These are phyloP conservation scores for Hypomyces rosellus DNA, from an alignment of 2,329 filamentous ascomycete species.

Conservation along the genomic window DNA sequence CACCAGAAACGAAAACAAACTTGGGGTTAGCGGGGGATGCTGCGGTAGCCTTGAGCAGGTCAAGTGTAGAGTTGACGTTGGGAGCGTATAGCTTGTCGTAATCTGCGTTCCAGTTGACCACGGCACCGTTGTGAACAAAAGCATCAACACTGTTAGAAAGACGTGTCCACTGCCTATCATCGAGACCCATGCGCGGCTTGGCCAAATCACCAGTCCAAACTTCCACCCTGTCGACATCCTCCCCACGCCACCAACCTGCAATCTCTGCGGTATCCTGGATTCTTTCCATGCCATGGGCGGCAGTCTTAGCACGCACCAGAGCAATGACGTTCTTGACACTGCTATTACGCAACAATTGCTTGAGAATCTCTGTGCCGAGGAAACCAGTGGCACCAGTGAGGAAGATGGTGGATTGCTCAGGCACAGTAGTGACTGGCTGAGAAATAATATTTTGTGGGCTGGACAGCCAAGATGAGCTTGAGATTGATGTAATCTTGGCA, in stretches of 20 bases:
- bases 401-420: constrained; percentile 6
- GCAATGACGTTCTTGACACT: not conserved
- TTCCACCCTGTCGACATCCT: constrained; percentile 1
- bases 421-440: not conserved
- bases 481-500: constrained; percentile 3
- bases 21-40: constrained; percentile 13
- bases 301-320: constrained; percentile 6
- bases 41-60: constrained; percentile 14
- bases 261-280: constrained; percentile 4
- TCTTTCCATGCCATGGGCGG: constrained; percentile 1
- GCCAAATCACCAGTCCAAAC: constrained; percentile 6
- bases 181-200: not conserved
- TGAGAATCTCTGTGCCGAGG: constrained; percentile 9
- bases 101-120: constrained; percentile 71
- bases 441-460: not conserved
- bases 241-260: constrained; percentile 5
- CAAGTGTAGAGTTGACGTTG: constrained; percentile 52
- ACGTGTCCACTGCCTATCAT: not conserved
- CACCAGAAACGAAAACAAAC: constrained; percentile 20
- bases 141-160: constrained; percentile 55
- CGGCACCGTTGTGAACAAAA: constrained; percentile 75
- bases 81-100: constrained; percentile 65
- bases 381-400: constrained; percentile 8
- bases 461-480: not conserved
- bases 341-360: not conserved